These are phyloP conservation scores for Stephania japonica DNA, from an alignment of 164 flowering plant species.

Conservation along the genomic window DNA sequence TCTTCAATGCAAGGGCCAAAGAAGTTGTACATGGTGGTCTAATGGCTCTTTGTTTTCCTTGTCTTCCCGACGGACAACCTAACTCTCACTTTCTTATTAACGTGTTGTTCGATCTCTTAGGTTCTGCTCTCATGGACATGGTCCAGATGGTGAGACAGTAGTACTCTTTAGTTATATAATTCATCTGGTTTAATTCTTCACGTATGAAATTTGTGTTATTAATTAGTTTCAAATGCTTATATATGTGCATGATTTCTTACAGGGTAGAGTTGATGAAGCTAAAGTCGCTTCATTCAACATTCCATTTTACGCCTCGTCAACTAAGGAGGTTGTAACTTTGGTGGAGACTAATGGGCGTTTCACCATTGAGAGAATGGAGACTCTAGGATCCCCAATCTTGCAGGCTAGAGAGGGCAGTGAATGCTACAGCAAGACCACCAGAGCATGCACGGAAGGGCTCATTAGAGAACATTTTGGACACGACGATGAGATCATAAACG, in stretches of 20 bases:
- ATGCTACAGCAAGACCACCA: not conserved
- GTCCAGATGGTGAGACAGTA: conserved; percentile 5
- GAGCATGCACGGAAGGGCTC: not conserved
- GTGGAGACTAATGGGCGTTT: conserved; percentile 13
- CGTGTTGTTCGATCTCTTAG: not conserved
- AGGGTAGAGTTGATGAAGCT: conserved; percentile 17
- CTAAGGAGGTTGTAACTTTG: conserved; percentile 5
- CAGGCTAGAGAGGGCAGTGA: too few relatives aligned
- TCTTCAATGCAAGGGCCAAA: conserved; percentile 22
- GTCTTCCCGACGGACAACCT: conserved; percentile 1
- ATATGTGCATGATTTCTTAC: not conserved
- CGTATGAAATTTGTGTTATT: not conserved
- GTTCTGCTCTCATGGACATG: conserved; percentile 18
- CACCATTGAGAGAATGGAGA: conserved; percentile 9
- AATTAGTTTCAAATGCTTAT: too few relatives aligned
- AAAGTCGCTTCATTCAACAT: conserved; percentile 22
- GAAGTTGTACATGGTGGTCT: conserved; percentile 29
- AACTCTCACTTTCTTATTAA: not conserved
- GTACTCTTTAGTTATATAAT: too few relatives aligned
- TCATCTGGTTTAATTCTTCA: too few relatives aligned
- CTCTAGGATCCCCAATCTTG: not conserved
- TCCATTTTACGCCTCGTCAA: conserved; percentile 17
- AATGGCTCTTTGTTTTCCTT: conserved; percentile 14
- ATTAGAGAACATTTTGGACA: not conserved
- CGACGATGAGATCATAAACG: not conserved